phyloP scores from a whole-genome alignment of 805 yeast genomes.

The Candida schatavii region DNA sequence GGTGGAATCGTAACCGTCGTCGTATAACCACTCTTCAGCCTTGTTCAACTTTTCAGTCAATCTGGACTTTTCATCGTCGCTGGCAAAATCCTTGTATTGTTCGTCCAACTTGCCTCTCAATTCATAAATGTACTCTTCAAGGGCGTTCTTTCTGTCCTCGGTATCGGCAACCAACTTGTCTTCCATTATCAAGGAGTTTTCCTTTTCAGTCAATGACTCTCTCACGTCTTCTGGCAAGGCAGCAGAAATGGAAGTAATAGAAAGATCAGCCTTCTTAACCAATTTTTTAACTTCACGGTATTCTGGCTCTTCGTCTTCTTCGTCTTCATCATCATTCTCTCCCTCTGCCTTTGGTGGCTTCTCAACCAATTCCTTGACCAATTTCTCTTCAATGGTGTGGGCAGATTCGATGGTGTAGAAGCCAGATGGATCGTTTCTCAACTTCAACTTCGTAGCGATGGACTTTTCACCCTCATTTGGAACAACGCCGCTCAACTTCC shows the following conservation, averaged over 20 bases:
- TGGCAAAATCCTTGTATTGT: constrained; percentile 81
- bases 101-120: constrained; percentile 96
- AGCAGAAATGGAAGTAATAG: constrained; percentile 57
- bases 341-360: constrained; percentile 40
- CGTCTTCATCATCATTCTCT: constrained; percentile 32
- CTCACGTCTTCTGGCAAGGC: constrained; percentile 57
- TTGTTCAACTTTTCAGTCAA: constrained; percentile 69
- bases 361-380: constrained; percentile 85
- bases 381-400: constrained; percentile 87
- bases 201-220: constrained; percentile 71
- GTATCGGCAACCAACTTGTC: constrained; percentile 98
- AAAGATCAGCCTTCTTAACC: constrained; percentile 84
- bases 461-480: constrained; percentile 72
- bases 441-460: constrained; percentile 85
- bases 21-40: constrained; percentile 98
- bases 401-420: constrained; percentile 92
- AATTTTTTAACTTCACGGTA: constrained; percentile 88
- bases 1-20: constrained; percentile 93
- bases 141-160: constrained; percentile 96
- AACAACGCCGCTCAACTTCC: constrained; percentile 84
- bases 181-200: constrained; percentile 77
- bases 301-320: constrained; percentile 74
- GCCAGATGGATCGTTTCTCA: constrained; percentile 97
- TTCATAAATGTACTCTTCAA: constrained; percentile 97
- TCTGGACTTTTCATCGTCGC: constrained; percentile 83